phyloP scores from a whole-genome alignment of 768 basidiomycete species.

The Hysterangium stoloniferum region DNA sequence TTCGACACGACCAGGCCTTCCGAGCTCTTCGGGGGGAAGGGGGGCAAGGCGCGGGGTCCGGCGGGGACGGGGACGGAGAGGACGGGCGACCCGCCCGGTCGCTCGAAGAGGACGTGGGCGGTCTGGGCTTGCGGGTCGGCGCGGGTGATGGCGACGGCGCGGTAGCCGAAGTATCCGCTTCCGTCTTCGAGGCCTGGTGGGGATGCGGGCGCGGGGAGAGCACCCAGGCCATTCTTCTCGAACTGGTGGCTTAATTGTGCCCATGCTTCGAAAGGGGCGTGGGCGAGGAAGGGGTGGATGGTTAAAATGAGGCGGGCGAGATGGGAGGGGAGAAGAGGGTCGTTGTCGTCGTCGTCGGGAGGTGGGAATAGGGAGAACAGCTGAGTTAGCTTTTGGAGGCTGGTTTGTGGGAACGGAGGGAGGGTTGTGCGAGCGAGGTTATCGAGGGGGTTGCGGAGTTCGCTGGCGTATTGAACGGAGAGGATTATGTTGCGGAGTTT shows the following conservation, averaged over 20 bases:
- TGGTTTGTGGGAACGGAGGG: slow-evolving; percentile 59
- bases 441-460: slow-evolving; percentile 47
- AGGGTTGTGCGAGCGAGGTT: slow-evolving; percentile 44
- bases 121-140: slow-evolving; percentile 26
- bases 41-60: slow-evolving; percentile 37
- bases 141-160: slow-evolving; percentile 33
- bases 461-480: slow-evolving; percentile 55
- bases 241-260: slow-evolving; percentile 49
- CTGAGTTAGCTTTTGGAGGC: slow-evolving; percentile 40
- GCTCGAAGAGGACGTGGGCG: slow-evolving; percentile 36
- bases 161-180: slow-evolving; percentile 48
- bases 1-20: slow-evolving; percentile 29
- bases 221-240: slow-evolving; percentile 45
- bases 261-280: slow-evolving; percentile 56
- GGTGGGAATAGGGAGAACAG: slow-evolving; percentile 45
- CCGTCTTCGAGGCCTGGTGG: slow-evolving; percentile 30
- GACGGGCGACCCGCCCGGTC: slow-evolving; percentile 21
- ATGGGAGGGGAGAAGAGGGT: slow-evolving; percentile 34
- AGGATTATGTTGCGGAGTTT: slow-evolving; percentile 51
- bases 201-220: slow-evolving; percentile 40
- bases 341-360: no score
- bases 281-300: slow-evolving; percentile 49
- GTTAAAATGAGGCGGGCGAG: slow-evolving; percentile 47
- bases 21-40: slow-evolving; percentile 36
- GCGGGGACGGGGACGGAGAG: slow-evolving; percentile 38